These are phyloP conservation scores for Hysterium pulicare DNA, from an alignment of 2,329 filamentous ascomycete species.

Conservation along the genomic window DNA sequence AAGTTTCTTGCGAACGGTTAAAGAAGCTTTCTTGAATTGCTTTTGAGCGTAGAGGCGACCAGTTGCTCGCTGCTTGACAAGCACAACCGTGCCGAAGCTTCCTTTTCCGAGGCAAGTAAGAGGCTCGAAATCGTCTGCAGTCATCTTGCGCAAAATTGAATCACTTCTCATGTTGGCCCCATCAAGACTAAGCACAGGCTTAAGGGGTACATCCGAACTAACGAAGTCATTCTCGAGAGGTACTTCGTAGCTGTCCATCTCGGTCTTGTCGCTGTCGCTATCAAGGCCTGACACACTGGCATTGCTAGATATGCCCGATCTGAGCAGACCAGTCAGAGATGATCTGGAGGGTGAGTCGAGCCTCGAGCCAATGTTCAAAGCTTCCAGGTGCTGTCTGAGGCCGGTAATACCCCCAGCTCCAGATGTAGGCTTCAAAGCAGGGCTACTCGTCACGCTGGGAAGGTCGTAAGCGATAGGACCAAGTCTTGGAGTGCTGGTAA, in stretches of 20 bases:
- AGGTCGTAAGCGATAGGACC: constrained; percentile 43
- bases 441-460: constrained; percentile 51
- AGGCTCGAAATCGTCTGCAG: constrained; percentile 82
- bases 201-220: constrained; percentile 54
- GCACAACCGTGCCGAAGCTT: constrained; percentile 88
- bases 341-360: constrained; percentile 53
- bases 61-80: constrained; percentile 85
- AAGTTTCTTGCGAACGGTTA: constrained; percentile 92
- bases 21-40: constrained; percentile 94
- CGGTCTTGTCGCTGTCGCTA: constrained; percentile 66
- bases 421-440: constrained; percentile 49
- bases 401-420: constrained; percentile 71
- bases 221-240: constrained; percentile 80
- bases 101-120: constrained; percentile 93
- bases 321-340: constrained; percentile 26
- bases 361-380: constrained; percentile 63
- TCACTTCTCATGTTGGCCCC: constrained; percentile 56
- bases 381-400: constrained; percentile 77
- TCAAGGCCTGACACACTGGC: constrained; percentile 55
- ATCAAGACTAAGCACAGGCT: constrained; percentile 29
- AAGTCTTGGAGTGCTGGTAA: constrained; percentile 41
- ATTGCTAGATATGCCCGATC: constrained; percentile 50
- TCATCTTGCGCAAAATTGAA: constrained; percentile 73
- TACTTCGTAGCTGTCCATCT: constrained; percentile 81
- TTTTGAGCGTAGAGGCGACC: constrained; percentile 95